Conservation (phyloP, 495 filamentous ascomycete species). For the Cercophora sp. region DNA sequence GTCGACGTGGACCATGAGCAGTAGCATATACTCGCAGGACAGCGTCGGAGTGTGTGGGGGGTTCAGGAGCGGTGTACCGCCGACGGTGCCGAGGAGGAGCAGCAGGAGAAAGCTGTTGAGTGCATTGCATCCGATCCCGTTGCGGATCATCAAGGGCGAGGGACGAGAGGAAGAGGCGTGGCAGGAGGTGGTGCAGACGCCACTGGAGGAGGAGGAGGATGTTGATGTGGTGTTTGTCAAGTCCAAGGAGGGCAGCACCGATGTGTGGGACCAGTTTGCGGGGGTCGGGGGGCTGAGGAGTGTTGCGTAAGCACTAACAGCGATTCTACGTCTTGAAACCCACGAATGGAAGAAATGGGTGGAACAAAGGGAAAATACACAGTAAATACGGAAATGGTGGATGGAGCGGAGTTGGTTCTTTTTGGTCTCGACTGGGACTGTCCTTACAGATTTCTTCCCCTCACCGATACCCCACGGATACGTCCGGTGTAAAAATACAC, state of each 20-base stretch:
- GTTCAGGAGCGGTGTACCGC: constrained; percentile 3
- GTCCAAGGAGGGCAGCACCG: background rate
- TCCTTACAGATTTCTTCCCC: too few species aligned
- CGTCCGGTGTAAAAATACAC: too few species aligned
- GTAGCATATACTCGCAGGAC: background rate
- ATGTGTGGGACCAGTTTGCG: constrained; percentile 33
- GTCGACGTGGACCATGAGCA: background rate
- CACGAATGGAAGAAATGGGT: too few species aligned
- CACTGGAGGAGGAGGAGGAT: constrained; percentile 7
- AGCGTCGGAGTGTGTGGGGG: background rate
- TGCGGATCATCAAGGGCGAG: constrained; percentile 19
- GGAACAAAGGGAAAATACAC: too few species aligned
- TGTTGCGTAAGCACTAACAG: too few species aligned
- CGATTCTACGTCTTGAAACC: too few species aligned
- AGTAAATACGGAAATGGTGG: too few species aligned
- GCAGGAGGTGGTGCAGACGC: background rate
- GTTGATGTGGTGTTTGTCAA: background rate
- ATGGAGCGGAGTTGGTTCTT: too few species aligned
- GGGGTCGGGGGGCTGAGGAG: constrained; percentile 30
- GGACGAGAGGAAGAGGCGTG: background rate
- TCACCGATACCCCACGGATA: too few species aligned
- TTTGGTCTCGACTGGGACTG: too few species aligned
- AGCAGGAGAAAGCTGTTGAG: constrained; percentile 13
- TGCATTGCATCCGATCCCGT: constrained; percentile 16
- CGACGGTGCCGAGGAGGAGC: constrained; percentile 16